phyloP scores from a whole-genome alignment of 208 protist species.

The Trypanosoma brucei region DNA sequence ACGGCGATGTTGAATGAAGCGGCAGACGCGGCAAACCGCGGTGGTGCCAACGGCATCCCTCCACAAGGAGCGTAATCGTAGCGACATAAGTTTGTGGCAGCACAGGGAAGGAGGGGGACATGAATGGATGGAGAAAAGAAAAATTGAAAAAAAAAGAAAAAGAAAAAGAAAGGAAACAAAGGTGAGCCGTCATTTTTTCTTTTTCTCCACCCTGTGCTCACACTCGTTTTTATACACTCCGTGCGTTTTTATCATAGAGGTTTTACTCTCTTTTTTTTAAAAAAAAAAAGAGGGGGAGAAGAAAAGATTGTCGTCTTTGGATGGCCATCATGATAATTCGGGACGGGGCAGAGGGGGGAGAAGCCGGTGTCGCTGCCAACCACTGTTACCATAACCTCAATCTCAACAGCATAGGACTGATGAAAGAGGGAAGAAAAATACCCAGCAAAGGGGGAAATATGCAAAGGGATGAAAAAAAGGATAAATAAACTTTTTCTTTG shows the following conservation, averaged over 20 bases:
- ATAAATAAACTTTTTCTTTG: slow-evolving; percentile 1
- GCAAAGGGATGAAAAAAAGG: slow-evolving; percentile 1
- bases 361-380: too few species aligned
- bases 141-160: neutral
- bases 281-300: too few species aligned
- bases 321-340: too few species aligned
- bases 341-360: too few species aligned
- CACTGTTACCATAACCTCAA: too few species aligned
- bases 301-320: too few species aligned
- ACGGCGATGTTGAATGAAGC: slow-evolving; percentile 36
- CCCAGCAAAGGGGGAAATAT: neutral
- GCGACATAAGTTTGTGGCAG: too few species aligned
- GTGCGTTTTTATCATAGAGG: too few species aligned
- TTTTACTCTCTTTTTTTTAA: too few species aligned
- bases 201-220: too few species aligned
- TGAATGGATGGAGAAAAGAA: neutral
- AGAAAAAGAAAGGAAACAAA: slow-evolving; percentile 6
- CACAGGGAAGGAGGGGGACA: neutral
- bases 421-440: neutral
- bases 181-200: neutral
- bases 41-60: neutral
- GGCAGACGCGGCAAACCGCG: slow-evolving; percentile 14
- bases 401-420: neutral
- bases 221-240: too few species aligned
- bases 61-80: neutral